A percentile compares a stretch with the other conserved stretches of the same genome.
phyloP scores from a whole-genome alignment of 148 eudicot genomes.

The Amaranthus hypochondriacus region DNA sequence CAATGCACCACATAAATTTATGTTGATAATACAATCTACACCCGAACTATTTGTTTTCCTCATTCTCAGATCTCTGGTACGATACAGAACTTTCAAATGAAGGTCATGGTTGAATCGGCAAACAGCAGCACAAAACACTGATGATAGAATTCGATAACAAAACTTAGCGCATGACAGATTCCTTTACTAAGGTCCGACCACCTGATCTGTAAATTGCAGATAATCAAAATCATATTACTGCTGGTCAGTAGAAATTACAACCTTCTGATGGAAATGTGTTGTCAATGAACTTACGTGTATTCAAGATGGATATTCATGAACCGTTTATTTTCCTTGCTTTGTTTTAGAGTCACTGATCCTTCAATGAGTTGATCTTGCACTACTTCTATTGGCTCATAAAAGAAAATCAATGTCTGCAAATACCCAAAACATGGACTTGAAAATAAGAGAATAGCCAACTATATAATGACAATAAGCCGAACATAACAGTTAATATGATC shows the following conservation, averaged over 20 bases:
- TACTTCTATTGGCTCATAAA: conserved; percentile 82
- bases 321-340: conserved; percentile 85
- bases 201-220: conserved; percentile 62
- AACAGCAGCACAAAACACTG: neutral
- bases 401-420: conserved; percentile 75
- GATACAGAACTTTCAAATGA: neutral
- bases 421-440: conserved; percentile 3
- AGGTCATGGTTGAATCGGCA: neutral
- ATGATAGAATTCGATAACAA: neutral
- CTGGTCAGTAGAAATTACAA: neutral
- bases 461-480: no score
- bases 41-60: neutral
- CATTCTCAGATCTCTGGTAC: conserved; percentile 5
- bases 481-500: no score
- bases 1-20: neutral
- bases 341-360: conserved; percentile 75
- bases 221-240: neutral
- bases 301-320: conserved; percentile 85
- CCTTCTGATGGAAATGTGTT: neutral
- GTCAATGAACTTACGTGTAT: conserved; percentile 50
- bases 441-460: neutral
- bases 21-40: neutral
- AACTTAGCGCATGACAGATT: conserved; percentile 72
- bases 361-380: conserved; percentile 90
- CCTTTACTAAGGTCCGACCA: conserved; percentile 77